Base-by-base conservation (phyloP, 1,139 yeast species). In the Yarrowia galli region DNA sequence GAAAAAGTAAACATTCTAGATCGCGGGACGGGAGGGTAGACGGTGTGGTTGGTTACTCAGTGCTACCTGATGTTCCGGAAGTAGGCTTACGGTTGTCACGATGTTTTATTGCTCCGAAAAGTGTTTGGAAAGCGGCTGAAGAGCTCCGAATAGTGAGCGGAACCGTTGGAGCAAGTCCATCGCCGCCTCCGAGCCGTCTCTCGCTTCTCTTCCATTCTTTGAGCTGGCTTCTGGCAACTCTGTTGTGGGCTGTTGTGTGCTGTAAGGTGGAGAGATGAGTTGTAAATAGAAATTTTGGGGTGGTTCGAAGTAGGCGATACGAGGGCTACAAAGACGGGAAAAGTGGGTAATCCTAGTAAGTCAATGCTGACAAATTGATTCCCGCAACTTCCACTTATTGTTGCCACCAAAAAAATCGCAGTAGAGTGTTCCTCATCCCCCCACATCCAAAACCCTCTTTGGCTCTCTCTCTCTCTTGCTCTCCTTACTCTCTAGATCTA, bases 1-100 rank as follows among this genome's bases (percentile, higher is more conserved):
- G 58, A 51, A 51, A 51, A 51, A 51, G 58, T 36, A 51, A 51
- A 49, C 54, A 49, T 12, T 12, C 6, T 38, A 0, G 38, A 49
- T 49, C 54, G 54, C 10, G 38, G 20, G 18, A n/a, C n/a, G 8
- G 32, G 32, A 28, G 32, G 32, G 28, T 25, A 7, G 28, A 3
- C n/a, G 32, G 32, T 28, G 18, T 16, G 20, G 6, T 10, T 36
- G 4, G 40, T 36, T 35, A n/a, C n/a, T n/a, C n/a, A 10, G 32
- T 28, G 32, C 32, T 28, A 28, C 8, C n/a, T n/a, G n/a, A n/a
- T n/a, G n/a, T n/a, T n/a, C n/a, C n/a, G n/a, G n/a, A n/a, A n/a
- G n/a, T n/a, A n/a, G n/a, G n/a, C n/a, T n/a, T n/a, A n/a, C n/a
- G n/a, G n/a, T n/a, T n/a, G n/a, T n/a, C n/a, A n/a, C n/a, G n/a